Evolutionary conservation across 768 basidiomycete species (phyloP), one percentile per base, ranked within the genome.

Genomic region (Lentinula guzmanii): DNA sequence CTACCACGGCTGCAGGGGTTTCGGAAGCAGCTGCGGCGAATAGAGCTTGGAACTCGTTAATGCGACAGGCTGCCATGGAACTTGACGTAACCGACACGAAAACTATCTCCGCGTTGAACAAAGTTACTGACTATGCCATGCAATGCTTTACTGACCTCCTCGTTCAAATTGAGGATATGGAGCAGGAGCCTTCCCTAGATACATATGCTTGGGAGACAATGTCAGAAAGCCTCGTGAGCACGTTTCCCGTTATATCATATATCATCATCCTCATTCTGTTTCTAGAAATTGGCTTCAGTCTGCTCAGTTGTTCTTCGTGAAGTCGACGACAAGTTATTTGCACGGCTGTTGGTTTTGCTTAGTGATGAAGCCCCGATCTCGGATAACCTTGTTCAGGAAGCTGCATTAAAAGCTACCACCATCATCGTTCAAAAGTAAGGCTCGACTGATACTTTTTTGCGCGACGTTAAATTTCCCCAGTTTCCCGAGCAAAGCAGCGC

Each of bases 161-260:
- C 39, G 74, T 80, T 5, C 92, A 93, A 70, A 87, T 94, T 55
- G 85, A 91, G 68, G 90, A 89, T 63, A 86, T 94, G 85, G 91
- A 93, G 13, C 76, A 78, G 3, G 89, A 91, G 62, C 92, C 90
- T 11, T 81, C 88, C 0, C 67, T 87, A 37, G 93, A 95, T 70
- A 91, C 89, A n/a, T 95, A 93, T 72, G 86, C 90, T 56, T 94
- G 89, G 87, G 93, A 95, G 69, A 94, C 93, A 0, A 87, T 95
- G 86, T 91, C 93, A 9, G 93, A 95, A 70, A 90, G 89, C 65
- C 72, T 95, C 80, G 93, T 92, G 66, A 52, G 84, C 13, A 6
- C 54, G 28, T 60, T 57, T 62, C 53, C 1, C 31, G 6, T 4
- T 43, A 31, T 37, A 15, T 7, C 33, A 13, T 42, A 31, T 16